These are phyloP conservation scores for Vitellaria paradoxa DNA, from an alignment of 179 eudicot species.

Conservation along the genomic window DNA sequence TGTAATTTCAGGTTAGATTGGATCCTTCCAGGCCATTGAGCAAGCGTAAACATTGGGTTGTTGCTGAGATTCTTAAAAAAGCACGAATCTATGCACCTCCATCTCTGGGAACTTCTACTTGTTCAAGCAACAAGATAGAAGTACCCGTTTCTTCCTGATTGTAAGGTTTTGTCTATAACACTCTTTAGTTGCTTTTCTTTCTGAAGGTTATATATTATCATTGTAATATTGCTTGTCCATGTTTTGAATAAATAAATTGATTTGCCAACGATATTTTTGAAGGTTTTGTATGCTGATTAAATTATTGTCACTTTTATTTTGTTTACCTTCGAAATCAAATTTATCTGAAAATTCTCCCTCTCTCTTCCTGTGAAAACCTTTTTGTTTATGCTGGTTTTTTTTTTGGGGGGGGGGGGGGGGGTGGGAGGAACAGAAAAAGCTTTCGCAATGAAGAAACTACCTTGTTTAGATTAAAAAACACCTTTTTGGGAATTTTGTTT, in stretches of 20 bases:
- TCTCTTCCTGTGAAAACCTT: too few relatives aligned
- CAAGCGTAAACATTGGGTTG: slow-evolving; percentile 52
- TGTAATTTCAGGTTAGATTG: slow-evolving; percentile 61
- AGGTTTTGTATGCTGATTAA: too few relatives aligned
- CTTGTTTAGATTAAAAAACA: too few relatives aligned
- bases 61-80: slow-evolving; percentile 29
- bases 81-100: slow-evolving; percentile 72
- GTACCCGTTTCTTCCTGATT: slow-evolving; percentile 17
- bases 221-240: background rate
- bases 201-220: background rate
- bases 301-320: background rate
- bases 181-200: background rate
- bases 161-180: slow-evolving; percentile 17
- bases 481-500: too few relatives aligned
- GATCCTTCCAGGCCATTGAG: slow-evolving; percentile 94
- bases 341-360: background rate
- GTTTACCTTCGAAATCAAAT: background rate
- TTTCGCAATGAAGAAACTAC: too few relatives aligned
- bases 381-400: background rate
- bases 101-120: background rate
- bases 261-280: too few relatives aligned
- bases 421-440: too few relatives aligned
- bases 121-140: slow-evolving; percentile 27
- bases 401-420: background rate
- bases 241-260: background rate